A percentile compares a stretch with the other conserved stretches of the same genome.
These are phyloP conservation scores for Dioscorea zingiberensis DNA, from an alignment of 106 monocot genomes.

Conservation along the genomic window DNA sequence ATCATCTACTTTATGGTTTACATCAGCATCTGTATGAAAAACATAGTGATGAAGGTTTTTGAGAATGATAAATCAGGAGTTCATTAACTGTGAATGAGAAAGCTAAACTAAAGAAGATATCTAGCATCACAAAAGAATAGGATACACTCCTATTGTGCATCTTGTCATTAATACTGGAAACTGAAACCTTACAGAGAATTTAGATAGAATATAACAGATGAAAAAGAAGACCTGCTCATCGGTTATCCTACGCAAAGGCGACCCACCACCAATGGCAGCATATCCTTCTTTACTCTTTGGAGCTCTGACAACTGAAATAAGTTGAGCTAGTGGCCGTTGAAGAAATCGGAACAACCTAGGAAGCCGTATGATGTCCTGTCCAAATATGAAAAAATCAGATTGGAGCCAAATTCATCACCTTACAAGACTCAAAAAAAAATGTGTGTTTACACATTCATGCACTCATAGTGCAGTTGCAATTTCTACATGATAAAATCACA, in stretches of 20 bases:
- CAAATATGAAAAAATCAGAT: neutral
- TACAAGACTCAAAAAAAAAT: neutral
- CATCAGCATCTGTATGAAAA: no score
- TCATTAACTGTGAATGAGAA: no score
- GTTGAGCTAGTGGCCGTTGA: conserved; percentile 73
- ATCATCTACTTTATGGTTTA: no score
- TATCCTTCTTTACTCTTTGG: conserved; percentile 91
- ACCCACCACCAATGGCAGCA: conserved; percentile 92
- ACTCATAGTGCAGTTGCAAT: neutral
- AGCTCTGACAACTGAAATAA: conserved; percentile 74
- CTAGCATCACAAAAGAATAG: neutral
- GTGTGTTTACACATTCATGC: neutral
- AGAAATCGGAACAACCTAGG: conserved; percentile 82
- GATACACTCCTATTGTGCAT: neutral
- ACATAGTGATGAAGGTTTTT: no score
- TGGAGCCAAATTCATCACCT: no score
- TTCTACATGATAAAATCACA: neutral
- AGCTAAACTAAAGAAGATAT: neutral
- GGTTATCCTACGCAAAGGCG: conserved; percentile 71
- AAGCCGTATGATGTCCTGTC: conserved; percentile 79
- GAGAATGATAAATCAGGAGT: no score
- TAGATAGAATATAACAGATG: neutral
- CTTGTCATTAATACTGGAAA: neutral
- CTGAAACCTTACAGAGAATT: neutral
- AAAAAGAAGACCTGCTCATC: conserved; percentile 57